Evolutionary conservation across 331 rosid species (phyloP).

Genomic region (Dryas integrifolia): DNA sequence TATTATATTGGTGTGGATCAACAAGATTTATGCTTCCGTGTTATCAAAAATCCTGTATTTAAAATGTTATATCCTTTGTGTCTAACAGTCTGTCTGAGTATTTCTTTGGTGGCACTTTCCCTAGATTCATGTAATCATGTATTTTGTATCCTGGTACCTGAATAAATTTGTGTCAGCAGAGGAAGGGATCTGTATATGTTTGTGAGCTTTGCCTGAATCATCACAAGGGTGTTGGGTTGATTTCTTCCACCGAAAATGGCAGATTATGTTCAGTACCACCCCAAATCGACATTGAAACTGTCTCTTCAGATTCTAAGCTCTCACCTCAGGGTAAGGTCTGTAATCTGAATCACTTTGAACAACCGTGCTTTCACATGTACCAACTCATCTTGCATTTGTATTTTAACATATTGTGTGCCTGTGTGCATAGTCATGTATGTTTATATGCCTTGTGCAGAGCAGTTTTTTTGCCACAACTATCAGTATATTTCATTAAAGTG

Average conservation of each 20-base stretch:
- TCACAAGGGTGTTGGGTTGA: constrained; percentile 42
- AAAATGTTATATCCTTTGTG: constrained; percentile 9
- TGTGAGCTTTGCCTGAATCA: constrained; percentile 88
- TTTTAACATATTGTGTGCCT: neutral
- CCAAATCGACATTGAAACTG: constrained; percentile 31
- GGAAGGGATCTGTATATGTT: constrained; percentile 43
- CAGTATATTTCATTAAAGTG: too few species aligned
- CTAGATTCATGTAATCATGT: neutral
- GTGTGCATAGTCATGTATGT: neutral
- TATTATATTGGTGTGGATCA: constrained; percentile 3
- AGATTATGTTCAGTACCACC: constrained; percentile 31
- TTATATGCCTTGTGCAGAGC: too few species aligned
- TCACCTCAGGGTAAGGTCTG: constrained; percentile 74
- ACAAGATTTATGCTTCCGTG: neutral
- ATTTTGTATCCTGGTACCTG: constrained; percentile 18
- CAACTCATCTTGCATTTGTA: neutral
- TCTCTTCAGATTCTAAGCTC: constrained; percentile 32
- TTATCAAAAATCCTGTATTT: neutral
- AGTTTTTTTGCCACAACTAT: too few species aligned
- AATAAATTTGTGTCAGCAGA: constrained; percentile 39
- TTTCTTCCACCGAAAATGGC: constrained; percentile 36
- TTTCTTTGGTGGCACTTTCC: neutral
- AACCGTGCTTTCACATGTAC: constrained; percentile 12
- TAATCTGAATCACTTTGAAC: constrained; percentile 33
- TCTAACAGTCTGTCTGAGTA: neutral